Base-by-base conservation (phyloP, 805 yeast genomes). In the Starmerella gropengiesseri region DNA sequence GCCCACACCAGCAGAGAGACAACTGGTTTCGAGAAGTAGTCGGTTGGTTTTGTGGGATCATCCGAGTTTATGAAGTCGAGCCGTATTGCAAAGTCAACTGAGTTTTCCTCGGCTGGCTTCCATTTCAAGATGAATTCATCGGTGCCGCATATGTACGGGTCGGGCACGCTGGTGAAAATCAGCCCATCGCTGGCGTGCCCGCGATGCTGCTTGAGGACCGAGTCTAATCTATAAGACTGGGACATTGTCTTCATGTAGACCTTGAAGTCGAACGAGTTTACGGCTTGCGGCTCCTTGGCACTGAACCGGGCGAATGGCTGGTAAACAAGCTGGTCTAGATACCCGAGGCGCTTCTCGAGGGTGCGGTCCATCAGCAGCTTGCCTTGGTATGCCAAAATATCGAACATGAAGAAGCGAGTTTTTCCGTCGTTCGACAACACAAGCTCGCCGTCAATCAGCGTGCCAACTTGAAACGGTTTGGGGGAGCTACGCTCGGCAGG, bases 61-160 rank as follows among this genome's bases (percentile, higher is more conserved):
- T 77, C 82, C 5, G 73, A 73, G 57, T 81, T 89, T 14, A 77
- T 74, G 54, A 83, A 82, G 27, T 70, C 70, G 45, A 85, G 60
- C 26, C 69, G 68, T 46, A 91, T 61, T 57, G 78, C 78, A 62
- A 84, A 91, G 62, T 91, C 99, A 33, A 93, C 75, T 0, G 96
- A 81, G 55, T 91, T 93, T 60, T 89, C 98, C 49, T 83, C 83
- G 11, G 94, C 84, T 2, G 98, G 97, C 57, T 91, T 91, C 99
- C 99, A 91, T 62, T 93, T 91, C 43, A 91, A 64, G 38, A 91
- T 66, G 6, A 85, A 75, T 0, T 75, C 71, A 60, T 91, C 97
- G 1, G 97, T 89, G 12, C 97, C 97, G 49, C 78, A 75, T 3
- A 75, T 68, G 62, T 91, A 91, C 0, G 95, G 93, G 1, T 89